Evolutionary conservation across 108 stramenopile species (phyloP).

Genomic region (Chaetoceros tenuissimus): DNA sequence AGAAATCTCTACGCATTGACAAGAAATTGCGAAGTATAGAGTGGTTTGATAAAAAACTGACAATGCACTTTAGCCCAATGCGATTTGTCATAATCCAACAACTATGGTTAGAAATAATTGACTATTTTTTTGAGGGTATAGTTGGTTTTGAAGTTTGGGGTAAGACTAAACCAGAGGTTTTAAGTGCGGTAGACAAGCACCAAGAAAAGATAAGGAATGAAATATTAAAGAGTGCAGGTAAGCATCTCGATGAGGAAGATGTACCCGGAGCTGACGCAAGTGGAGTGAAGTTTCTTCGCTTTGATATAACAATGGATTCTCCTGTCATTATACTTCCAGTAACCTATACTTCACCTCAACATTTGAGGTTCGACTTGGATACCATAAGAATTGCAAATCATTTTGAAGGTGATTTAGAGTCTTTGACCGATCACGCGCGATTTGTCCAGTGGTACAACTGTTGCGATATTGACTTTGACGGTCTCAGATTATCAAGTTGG

Average conservation of each 20-base stretch:
- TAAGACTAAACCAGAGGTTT: conserved; percentile 7
- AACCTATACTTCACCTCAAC: conserved; percentile 48
- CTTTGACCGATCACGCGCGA: not conserved
- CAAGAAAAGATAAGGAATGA: not conserved
- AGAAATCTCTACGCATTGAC: conserved; percentile 13
- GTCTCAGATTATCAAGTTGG: conserved; percentile 26
- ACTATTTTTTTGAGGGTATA: conserved; percentile 75
- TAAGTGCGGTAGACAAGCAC: not conserved
- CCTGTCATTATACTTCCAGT: conserved; percentile 70
- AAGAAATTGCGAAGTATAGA: conserved; percentile 22
- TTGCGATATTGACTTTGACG: conserved; percentile 17
- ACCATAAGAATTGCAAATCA: conserved; percentile 26
- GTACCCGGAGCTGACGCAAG: conserved; percentile 27
- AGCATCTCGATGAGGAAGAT: not conserved
- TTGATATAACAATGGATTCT: conserved; percentile 42
- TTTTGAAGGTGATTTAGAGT: conserved; percentile 12
- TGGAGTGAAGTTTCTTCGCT: conserved; percentile 37
- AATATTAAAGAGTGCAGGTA: not conserved
- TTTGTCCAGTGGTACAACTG: conserved; percentile 62
- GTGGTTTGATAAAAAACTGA: conserved; percentile 38
- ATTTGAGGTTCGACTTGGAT: conserved; percentile 30
- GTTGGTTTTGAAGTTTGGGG: conserved; percentile 69
- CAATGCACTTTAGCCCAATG: conserved; percentile 50
- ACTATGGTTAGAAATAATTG: conserved; percentile 70
- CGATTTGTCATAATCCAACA: conserved; percentile 70